Conservation (phyloP, 2,329 filamentous ascomycete species). For the Pseudogymnoascus sp. region DNA sequence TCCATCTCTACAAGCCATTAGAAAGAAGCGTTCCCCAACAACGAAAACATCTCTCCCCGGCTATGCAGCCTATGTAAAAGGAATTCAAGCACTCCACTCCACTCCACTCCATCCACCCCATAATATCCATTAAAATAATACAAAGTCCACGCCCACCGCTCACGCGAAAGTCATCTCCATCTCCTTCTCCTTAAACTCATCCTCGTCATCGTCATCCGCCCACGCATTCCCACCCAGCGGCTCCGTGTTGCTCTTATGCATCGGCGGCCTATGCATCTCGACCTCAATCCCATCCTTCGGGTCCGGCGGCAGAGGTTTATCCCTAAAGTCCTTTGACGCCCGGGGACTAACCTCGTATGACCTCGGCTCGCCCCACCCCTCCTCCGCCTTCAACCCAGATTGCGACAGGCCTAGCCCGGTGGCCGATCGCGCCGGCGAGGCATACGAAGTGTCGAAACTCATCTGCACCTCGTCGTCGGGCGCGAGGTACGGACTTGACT, state of each 20-base stretch:
- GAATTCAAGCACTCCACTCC: background rate
- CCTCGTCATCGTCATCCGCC: slow-evolving; percentile 59
- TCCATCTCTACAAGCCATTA: background rate
- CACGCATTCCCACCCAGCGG: slow-evolving; percentile 50
- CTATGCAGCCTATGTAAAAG: background rate
- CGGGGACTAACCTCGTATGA: background rate
- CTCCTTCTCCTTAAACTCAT: slow-evolving; percentile 65
- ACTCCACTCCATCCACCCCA: background rate
- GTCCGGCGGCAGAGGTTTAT: slow-evolving; percentile 21
- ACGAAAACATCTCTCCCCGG: background rate
- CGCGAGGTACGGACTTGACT: slow-evolving; percentile 15
- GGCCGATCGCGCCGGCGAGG: slow-evolving; percentile 26
- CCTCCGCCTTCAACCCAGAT: background rate
- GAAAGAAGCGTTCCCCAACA: background rate
- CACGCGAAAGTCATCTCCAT: slow-evolving; percentile 69
- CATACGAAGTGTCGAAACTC: slow-evolving; percentile 62
- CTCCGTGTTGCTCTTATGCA: slow-evolving; percentile 19
- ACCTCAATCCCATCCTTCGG: slow-evolving; percentile 17
- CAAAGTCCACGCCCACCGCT: background rate
- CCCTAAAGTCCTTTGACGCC: slow-evolving; percentile 8
- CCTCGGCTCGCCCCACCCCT: background rate
- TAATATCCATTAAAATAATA: slow-evolving; percentile 7
- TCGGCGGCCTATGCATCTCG: slow-evolving; percentile 18
- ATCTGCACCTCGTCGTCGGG: slow-evolving; percentile 51
- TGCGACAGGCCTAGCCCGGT: background rate